These are phyloP conservation scores for Sechiopsis laciniata DNA, from an alignment of 306 rosid species.

Conservation along the genomic window DNA sequence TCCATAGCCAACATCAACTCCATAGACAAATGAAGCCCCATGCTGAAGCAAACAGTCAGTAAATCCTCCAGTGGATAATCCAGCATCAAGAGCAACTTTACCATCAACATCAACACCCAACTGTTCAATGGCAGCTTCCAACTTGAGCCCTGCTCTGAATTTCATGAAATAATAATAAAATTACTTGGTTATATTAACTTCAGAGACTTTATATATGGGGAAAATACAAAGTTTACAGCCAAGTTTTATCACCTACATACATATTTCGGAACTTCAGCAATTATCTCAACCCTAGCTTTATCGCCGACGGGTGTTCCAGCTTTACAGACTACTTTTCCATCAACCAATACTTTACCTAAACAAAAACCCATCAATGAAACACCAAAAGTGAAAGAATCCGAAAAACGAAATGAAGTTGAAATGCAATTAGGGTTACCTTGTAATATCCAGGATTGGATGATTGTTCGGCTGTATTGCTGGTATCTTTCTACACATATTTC, in stretches of 20 bases:
- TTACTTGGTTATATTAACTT: not conserved
- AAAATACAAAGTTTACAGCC: slow-evolving; percentile 7
- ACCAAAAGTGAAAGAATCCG: not conserved
- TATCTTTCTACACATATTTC: slow-evolving; percentile 70
- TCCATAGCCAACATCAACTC: slow-evolving; percentile 93
- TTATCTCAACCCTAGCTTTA: slow-evolving; percentile 66
- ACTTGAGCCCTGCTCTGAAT: slow-evolving; percentile 82
- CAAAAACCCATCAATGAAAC: slow-evolving; percentile 12
- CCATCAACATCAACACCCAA: slow-evolving; percentile 63
- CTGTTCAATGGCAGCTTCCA: slow-evolving; percentile 91
- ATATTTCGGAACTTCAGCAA: slow-evolving; percentile 86
- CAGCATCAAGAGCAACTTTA: slow-evolving; percentile 90
- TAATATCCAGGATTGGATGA: slow-evolving; percentile 86
- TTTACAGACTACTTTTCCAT: slow-evolving; percentile 73
- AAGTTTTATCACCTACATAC: slow-evolving; percentile 89
- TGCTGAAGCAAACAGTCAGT: slow-evolving; percentile 90
- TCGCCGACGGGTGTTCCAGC: slow-evolving; percentile 82
- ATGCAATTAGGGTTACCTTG: slow-evolving; percentile 49
- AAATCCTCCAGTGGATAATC: slow-evolving; percentile 92
- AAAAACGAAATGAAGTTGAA: slow-evolving; percentile 8
- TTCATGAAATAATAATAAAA: not conserved
- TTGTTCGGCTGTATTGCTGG: slow-evolving; percentile 75
- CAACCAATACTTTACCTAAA: slow-evolving; percentile 75
- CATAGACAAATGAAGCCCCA: slow-evolving; percentile 85
- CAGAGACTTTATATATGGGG: not conserved